These are phyloP conservation scores for Cnidoscolus chayamansa DNA, from an alignment of 441 rosid species.

Conservation along the genomic window DNA sequence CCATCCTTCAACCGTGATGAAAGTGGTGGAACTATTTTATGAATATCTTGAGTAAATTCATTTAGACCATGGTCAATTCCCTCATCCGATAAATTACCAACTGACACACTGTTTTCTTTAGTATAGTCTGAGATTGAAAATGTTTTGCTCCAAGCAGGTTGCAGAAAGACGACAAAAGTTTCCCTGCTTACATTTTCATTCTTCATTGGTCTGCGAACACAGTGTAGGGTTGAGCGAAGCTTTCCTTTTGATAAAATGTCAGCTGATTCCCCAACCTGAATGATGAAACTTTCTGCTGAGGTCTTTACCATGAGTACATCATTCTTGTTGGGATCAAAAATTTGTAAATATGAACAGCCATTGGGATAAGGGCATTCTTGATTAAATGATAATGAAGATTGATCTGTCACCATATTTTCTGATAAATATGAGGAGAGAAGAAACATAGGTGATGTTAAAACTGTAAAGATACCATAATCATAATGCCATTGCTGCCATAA, in stretches of 20 bases:
- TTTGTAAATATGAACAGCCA: conserved; percentile 52
- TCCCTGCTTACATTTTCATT: conserved; percentile 63
- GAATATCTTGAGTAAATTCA: conserved; percentile 33
- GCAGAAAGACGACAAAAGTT: conserved; percentile 79
- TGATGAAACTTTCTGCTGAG: conserved; percentile 63
- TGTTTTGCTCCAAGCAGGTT: conserved; percentile 78
- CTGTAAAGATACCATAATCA: conserved; percentile 86
- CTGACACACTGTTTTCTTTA: conserved; percentile 28
- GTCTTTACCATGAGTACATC: conserved; percentile 56
- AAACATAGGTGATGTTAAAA: conserved; percentile 86
- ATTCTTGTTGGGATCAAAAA: conserved; percentile 54
- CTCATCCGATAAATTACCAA: conserved; percentile 20
- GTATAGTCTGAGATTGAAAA: conserved; percentile 47
- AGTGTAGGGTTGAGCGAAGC: conserved; percentile 75
- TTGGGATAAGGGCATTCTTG: conserved; percentile 44
- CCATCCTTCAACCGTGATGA: conserved; percentile 72
- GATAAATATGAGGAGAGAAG: conserved; percentile 29
- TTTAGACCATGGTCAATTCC: conserved; percentile 30
- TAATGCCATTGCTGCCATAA: conserved; percentile 98
- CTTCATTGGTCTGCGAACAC: conserved; percentile 59
- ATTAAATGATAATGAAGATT: conserved; percentile 20
- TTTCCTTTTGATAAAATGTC: conserved; percentile 71
- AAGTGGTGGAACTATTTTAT: conserved; percentile 61
- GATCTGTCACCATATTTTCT: conserved; percentile 22
- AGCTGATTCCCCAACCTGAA: conserved; percentile 90